phyloP scores from a whole-genome alignment of 176 grass and related monocot genomes.

The Aegilops sharonensis region DNA sequence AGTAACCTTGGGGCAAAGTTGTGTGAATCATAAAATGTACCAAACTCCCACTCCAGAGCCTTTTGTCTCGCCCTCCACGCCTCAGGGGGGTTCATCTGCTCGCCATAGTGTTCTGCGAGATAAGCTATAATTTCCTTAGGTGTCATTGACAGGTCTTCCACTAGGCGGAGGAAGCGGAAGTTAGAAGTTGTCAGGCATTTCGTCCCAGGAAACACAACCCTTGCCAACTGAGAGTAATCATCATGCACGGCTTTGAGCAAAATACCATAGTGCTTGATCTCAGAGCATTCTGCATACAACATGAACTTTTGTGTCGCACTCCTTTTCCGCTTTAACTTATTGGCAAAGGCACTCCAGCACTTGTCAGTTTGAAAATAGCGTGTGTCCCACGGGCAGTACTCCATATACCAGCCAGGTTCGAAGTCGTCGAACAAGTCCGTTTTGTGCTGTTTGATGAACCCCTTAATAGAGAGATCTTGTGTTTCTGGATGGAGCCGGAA shows the following conservation, averaged over 20 bases:
- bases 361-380: too few species aligned
- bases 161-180: background rate
- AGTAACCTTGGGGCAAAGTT: conserved; percentile 2
- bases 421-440: too few species aligned
- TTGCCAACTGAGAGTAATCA: background rate
- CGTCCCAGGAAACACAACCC: background rate
- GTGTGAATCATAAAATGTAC: conserved; percentile 26
- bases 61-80: conserved; percentile 17
- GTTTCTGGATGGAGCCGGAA: too few species aligned
- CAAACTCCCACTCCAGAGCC: background rate
- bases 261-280: background rate
- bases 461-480: too few species aligned
- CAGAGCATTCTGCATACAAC: too few species aligned
- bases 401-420: too few species aligned
- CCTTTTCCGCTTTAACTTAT: too few species aligned
- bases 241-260: background rate
- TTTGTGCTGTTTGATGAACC: too few species aligned
- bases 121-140: background rate
- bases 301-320: background rate
- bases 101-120: background rate
- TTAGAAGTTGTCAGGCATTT: background rate
- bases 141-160: background rate
- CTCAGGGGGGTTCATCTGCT: background rate
- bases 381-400: too few species aligned
- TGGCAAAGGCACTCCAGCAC: too few species aligned